These are phyloP conservation scores for Globisporangium paroecandrum DNA, from an alignment of 352 stramenopile genomes.

Conservation along the genomic window DNA sequence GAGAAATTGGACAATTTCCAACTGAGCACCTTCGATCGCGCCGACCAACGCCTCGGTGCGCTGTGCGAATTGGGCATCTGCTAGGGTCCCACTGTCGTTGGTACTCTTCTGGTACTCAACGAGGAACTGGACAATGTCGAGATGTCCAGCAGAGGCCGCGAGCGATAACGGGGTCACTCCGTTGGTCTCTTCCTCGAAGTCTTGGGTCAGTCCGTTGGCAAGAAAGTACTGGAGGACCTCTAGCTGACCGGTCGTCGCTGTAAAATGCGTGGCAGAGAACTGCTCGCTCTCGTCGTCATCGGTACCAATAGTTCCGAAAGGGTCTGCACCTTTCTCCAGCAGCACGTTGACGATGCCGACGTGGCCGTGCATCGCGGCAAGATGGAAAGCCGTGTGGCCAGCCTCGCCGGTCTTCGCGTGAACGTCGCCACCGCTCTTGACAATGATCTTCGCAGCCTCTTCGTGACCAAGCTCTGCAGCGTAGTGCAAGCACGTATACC, in stretches of 20 bases:
- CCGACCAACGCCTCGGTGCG: background rate
- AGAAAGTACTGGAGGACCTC: slow-evolving; percentile 2
- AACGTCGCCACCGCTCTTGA: background rate
- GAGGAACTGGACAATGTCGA: slow-evolving; percentile 8
- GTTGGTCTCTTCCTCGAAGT: slow-evolving; percentile 9
- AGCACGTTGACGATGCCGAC: slow-evolving; percentile 16
- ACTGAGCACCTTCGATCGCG: slow-evolving; percentile 3
- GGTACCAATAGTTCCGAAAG: background rate
- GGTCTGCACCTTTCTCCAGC: slow-evolving; percentile 14
- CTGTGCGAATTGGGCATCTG: background rate
- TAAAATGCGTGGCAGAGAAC: slow-evolving; percentile 5
- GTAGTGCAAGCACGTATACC: slow-evolving; percentile 14
- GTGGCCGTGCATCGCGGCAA: slow-evolving; percentile 30
- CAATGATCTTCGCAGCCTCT: slow-evolving; percentile 7
- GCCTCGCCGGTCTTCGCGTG: background rate
- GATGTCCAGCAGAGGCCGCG: slow-evolving; percentile 5
- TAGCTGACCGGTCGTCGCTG: slow-evolving; percentile 7
- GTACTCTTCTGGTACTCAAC: slow-evolving; percentile 2
- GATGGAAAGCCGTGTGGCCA: slow-evolving; percentile 14
- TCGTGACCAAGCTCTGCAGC: slow-evolving; percentile 9
- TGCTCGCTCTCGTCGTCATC: background rate
- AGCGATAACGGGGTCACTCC: slow-evolving; percentile 11
- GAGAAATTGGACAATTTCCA: background rate
- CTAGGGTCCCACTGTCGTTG: background rate
- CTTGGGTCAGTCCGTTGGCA: background rate